These are phyloP conservation scores for Candida vartiovaarae DNA, from an alignment of 805 yeast species.

Conservation along the genomic window DNA sequence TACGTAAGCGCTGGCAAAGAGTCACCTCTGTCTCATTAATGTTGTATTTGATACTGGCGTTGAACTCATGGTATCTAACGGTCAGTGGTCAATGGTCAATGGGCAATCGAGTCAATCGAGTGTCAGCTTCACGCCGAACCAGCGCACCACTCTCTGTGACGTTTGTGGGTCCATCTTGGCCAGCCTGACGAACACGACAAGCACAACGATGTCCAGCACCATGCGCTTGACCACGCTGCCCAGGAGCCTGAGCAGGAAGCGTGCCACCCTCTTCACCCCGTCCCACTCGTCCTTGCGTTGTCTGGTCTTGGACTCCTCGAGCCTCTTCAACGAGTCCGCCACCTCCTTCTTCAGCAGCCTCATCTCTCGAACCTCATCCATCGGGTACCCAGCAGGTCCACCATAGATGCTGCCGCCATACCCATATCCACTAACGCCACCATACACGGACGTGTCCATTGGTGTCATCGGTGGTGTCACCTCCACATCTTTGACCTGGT, in stretches of 20 bases:
- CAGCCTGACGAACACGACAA: conserved; percentile 16
- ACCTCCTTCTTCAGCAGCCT: conserved; percentile 21
- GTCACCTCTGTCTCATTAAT: no score
- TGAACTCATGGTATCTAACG: no score
- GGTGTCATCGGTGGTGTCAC: conserved; percentile 18
- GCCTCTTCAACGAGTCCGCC: conserved; percentile 18
- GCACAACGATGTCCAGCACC: conserved; percentile 13
- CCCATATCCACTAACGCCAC: conserved; percentile 7
- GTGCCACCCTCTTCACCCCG: conserved; percentile 3
- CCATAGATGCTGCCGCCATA: background rate
- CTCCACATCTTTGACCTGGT: conserved; percentile 49
- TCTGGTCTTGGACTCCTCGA: conserved; percentile 9
- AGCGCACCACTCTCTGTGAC: no score
- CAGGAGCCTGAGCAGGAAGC: conserved; percentile 4
- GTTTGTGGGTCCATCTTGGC: conserved; percentile 8
- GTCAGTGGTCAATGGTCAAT: no score
- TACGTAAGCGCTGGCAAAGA: no score
- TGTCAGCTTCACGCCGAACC: no score
- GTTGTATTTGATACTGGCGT: no score
- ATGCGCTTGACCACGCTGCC: conserved; percentile 12
- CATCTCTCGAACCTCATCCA: conserved; percentile 11
- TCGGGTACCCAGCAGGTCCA: no score
- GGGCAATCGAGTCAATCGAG: no score
- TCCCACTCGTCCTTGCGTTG: conserved; percentile 11
- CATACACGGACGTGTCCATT: conserved; percentile 4